Conservation (phyloP, 1,139 yeast genomes). For the Yamadazyma dendronema region DNA sequence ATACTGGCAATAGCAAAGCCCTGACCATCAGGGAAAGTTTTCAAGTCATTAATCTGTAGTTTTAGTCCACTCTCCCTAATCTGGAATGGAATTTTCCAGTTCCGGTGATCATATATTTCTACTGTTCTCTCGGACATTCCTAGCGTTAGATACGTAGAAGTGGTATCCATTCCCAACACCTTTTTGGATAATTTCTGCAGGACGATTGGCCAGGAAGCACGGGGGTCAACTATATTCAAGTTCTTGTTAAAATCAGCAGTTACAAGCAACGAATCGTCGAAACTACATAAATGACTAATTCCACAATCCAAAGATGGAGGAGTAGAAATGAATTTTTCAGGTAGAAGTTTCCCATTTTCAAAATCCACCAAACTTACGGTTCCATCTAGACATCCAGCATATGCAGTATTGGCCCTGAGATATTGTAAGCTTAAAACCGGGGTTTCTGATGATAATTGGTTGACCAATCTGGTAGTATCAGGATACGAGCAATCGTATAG, state of each 20-base stretch:
- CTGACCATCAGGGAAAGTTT: slow-evolving; percentile 51
- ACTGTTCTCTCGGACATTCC: slow-evolving; percentile 56
- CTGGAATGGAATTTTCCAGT: slow-evolving; percentile 44
- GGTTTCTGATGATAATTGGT: slow-evolving; percentile 16
- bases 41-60: slow-evolving; percentile 64
- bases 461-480: slow-evolving; percentile 10
- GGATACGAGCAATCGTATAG: slow-evolving; percentile 29
- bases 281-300: slow-evolving; percentile 25
- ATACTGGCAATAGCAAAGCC: slow-evolving; percentile 82
- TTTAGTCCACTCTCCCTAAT: slow-evolving; percentile 69
- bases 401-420: slow-evolving; percentile 19
- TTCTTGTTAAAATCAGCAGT: slow-evolving; percentile 11
- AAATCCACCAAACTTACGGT: slow-evolving; percentile 38
- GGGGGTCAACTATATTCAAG: slow-evolving; percentile 18
- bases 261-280: slow-evolving; percentile 15
- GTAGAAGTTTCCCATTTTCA: slow-evolving; percentile 33
- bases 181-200: slow-evolving; percentile 33
- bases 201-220: slow-evolving; percentile 7
- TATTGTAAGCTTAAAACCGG: slow-evolving; percentile 22
- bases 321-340: slow-evolving; percentile 12
- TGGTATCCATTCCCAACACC: slow-evolving; percentile 64
- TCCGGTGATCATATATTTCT: slow-evolving; percentile 58
- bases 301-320: slow-evolving; percentile 20
- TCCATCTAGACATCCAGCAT: slow-evolving; percentile 43
- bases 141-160: slow-evolving; percentile 47